These are phyloP conservation scores for Geotrichum histeridarum DNA, from an alignment of 1,139 yeast species.

Conservation along the genomic window DNA sequence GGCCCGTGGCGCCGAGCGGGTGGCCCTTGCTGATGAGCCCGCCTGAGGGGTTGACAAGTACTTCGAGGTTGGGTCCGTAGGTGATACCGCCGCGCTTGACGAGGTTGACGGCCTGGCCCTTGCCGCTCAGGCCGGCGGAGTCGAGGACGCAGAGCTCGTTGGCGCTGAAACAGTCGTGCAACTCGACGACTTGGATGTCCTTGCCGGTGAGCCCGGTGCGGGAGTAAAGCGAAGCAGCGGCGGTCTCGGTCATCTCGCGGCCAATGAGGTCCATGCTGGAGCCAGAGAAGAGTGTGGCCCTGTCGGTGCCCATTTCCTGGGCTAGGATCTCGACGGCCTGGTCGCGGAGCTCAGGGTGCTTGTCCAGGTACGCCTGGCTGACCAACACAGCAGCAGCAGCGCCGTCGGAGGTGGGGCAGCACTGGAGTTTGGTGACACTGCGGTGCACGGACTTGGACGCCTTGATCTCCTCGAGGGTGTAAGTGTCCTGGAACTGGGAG, in stretches of 20 bases:
- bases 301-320: slow-evolving; percentile 30
- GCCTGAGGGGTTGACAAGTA: slow-evolving; percentile 33
- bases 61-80: slow-evolving; percentile 27
- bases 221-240: slow-evolving; percentile 24
- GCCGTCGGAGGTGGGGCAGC: slow-evolving; percentile 53
- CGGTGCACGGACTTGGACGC: slow-evolving; percentile 29
- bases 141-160: slow-evolving; percentile 32
- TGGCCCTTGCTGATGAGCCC: slow-evolving; percentile 34
- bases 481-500: slow-evolving; percentile 31
- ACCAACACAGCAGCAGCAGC: slow-evolving; percentile 79
- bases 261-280: slow-evolving; percentile 31
- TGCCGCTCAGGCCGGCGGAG: slow-evolving; percentile 29
- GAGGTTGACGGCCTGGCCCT: slow-evolving; percentile 30
- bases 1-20: slow-evolving; percentile 36
- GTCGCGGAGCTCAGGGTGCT: slow-evolving; percentile 28
- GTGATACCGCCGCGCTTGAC: slow-evolving; percentile 31
- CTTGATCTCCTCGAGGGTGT: slow-evolving; percentile 31
- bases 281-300: slow-evolving; percentile 26
- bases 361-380: slow-evolving; percentile 65
- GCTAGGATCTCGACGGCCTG: slow-evolving; percentile 33
- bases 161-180: slow-evolving; percentile 35
- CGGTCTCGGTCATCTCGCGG: slow-evolving; percentile 29
- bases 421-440: slow-evolving; percentile 30
- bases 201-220: slow-evolving; percentile 27
- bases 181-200: slow-evolving; percentile 33